phyloP scores from a whole-genome alignment of 495 filamentous ascomycete species.

The Chaetomium fimeti region DNA sequence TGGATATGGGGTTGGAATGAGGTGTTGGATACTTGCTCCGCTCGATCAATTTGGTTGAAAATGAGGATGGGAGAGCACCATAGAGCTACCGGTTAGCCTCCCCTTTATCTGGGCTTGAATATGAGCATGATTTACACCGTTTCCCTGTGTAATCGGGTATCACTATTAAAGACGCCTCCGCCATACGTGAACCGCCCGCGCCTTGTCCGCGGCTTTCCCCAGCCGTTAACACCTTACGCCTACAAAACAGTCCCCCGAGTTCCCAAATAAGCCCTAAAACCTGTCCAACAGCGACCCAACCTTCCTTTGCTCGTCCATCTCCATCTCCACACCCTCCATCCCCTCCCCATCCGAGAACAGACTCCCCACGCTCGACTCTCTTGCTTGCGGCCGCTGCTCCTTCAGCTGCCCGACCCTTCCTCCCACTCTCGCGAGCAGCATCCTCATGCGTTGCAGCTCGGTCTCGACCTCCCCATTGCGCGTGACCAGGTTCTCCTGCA shows the following conservation, averaged over 20 bases:
- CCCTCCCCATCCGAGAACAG: conserved; percentile 12
- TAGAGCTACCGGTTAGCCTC: too few relatives aligned
- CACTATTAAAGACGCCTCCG: background rate
- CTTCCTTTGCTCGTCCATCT: conserved; percentile 42
- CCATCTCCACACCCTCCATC: conserved; percentile 33
- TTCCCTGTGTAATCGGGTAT: background rate
- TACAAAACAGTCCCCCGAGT: too few relatives aligned
- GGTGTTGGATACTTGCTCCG: too few relatives aligned
- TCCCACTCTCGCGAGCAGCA: conserved; percentile 69
- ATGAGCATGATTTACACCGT: background rate
- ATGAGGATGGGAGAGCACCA: background rate
- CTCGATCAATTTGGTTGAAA: background rate
- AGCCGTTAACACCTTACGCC: background rate
- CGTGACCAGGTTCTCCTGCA: conserved; percentile 77
- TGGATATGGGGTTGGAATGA: conserved; percentile 23
- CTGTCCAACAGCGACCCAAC: conserved; percentile 41
- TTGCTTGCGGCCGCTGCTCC: conserved; percentile 22
- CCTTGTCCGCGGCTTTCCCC: too few relatives aligned
- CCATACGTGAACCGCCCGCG: background rate
- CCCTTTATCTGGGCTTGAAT: background rate
- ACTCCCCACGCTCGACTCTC: conserved; percentile 22
- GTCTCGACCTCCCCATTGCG: conserved; percentile 68
- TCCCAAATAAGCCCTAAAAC: conserved; percentile 27
- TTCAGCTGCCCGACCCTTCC: conserved; percentile 52
- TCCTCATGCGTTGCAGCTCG: conserved; percentile 74